Evolutionary conservation across 2,329 filamentous ascomycete species (phyloP).

Genomic region (Lecanoromycetidae sp.): DNA sequence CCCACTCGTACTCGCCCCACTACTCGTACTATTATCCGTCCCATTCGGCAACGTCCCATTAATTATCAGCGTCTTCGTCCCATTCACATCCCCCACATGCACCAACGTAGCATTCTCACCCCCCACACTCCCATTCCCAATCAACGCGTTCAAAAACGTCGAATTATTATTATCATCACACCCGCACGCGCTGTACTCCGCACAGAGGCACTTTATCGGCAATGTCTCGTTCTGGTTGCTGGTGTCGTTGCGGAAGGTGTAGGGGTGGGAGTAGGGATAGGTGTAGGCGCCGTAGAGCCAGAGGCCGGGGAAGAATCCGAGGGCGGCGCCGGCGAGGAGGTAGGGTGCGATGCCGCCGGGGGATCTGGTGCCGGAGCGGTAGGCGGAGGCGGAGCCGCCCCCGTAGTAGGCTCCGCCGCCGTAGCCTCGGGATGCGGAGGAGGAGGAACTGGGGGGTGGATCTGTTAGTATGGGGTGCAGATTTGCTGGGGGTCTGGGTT

Average conservation of each 20-base stretch:
- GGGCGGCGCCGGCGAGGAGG: constrained; percentile 34
- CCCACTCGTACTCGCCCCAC: constrained; percentile 13
- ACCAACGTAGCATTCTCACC: constrained; percentile 29
- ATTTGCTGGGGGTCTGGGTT: background rate
- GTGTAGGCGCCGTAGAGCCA: constrained; percentile 46
- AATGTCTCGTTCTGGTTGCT: constrained; percentile 37
- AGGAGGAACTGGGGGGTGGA: constrained; percentile 20
- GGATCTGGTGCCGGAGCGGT: constrained; percentile 34
- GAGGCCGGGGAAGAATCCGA: constrained; percentile 40
- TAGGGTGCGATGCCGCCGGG: constrained; percentile 39
- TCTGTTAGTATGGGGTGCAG: background rate
- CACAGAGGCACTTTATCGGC: constrained; percentile 46
- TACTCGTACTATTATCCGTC: constrained; percentile 18
- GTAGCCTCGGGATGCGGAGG: constrained; percentile 29
- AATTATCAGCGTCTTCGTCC: constrained; percentile 34
- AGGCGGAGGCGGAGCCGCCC: constrained; percentile 42
- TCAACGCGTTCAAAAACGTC: constrained; percentile 31
- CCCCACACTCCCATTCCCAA: constrained; percentile 30
- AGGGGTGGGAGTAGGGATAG: constrained; percentile 40
- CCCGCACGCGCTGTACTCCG: constrained; percentile 42
- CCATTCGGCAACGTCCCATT: constrained; percentile 35
- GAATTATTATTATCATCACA: constrained; percentile 41
- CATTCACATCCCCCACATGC: constrained; percentile 29
- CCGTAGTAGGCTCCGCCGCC: constrained; percentile 43
- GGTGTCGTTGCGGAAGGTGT: constrained; percentile 35